A percentile compares a stretch with the other conserved stretches of the same genome.
Conservation (phyloP, 2,329 filamentous ascomycete species). For the Alternaria infectoria region DNA sequence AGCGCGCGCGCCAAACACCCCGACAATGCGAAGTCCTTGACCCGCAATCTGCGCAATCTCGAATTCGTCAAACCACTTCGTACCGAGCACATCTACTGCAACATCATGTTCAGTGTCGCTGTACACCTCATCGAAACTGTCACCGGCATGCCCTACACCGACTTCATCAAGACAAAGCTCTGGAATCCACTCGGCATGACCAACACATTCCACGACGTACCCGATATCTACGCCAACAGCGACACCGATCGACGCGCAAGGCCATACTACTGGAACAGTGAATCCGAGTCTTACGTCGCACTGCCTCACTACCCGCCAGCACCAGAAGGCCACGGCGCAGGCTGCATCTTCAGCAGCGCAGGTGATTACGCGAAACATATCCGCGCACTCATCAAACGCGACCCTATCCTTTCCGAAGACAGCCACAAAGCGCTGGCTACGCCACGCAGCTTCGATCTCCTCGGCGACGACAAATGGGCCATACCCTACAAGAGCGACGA, state of each 20-base stretch:
- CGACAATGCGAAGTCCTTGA: slow-evolving; percentile 14
- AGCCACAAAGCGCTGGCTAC: slow-evolving; percentile 21
- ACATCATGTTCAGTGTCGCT: slow-evolving; percentile 59
- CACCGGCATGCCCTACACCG: slow-evolving; percentile 31
- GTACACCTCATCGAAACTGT: slow-evolving; percentile 56
- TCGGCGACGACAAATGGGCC: background rate
- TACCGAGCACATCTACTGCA: slow-evolving; percentile 58
- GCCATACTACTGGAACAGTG: background rate
- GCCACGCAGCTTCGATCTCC: slow-evolving; percentile 9
- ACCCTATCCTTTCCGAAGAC: slow-evolving; percentile 7
- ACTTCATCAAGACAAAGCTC: background rate
- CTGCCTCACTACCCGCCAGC: slow-evolving; percentile 5
- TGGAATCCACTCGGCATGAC: background rate
- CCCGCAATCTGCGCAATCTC: slow-evolving; percentile 51
- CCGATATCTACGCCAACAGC: background rate
- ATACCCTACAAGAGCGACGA: background rate
- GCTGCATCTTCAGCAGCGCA: slow-evolving; percentile 26
- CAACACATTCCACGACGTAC: background rate
- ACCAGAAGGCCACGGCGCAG: slow-evolving; percentile 31
- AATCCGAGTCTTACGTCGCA: background rate
- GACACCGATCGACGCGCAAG: background rate
- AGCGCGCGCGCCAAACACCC: background rate
- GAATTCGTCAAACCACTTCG: slow-evolving; percentile 51
- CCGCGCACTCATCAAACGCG: slow-evolving; percentile 25
- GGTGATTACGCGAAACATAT: slow-evolving; percentile 33